Percentiles rank a stretch among this genome's conserved stretches.
These are phyloP conservation scores for Cladobotryum protrusum DNA, from an alignment of 2,329 filamentous ascomycete genomes.

Conservation along the genomic window DNA sequence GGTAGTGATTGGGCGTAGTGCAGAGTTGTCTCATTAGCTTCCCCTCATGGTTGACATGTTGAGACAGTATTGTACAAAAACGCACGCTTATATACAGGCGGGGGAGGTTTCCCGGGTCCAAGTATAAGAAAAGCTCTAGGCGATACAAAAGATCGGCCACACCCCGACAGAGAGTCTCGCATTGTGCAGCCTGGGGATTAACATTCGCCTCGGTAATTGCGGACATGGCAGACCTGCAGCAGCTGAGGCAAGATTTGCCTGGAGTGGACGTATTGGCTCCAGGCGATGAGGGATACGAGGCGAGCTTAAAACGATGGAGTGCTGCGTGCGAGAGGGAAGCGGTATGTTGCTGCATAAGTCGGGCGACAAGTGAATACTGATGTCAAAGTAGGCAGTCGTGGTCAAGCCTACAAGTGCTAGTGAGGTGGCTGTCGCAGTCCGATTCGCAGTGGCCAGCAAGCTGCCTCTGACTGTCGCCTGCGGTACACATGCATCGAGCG, in stretches of 20 bases:
- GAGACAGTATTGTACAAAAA: too few relatives aligned
- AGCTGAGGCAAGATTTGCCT: slow-evolving; percentile 12
- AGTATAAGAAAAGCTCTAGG: too few relatives aligned
- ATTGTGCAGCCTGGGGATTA: background rate
- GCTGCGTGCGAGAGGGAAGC: slow-evolving; percentile 28
- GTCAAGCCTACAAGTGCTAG: slow-evolving; percentile 31
- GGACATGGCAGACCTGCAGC: slow-evolving; percentile 16
- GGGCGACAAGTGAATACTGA: too few relatives aligned
- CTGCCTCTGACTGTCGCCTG: slow-evolving; percentile 47
- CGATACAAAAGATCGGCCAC: too few relatives aligned
- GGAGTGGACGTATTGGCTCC: slow-evolving; percentile 24
- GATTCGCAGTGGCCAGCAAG: slow-evolving; percentile 21
- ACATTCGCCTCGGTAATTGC: too few relatives aligned
- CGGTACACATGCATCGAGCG: slow-evolving; percentile 50
- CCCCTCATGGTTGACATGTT: too few relatives aligned
- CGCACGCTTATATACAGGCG: too few relatives aligned
- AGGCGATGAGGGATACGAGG: slow-evolving; percentile 24
- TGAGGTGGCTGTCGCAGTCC: slow-evolving; percentile 25
- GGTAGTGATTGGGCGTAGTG: too few relatives aligned
- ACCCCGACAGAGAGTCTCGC: background rate
- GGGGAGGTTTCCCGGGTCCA: too few relatives aligned
- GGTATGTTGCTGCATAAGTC: slow-evolving; percentile 13
- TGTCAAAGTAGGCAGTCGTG: slow-evolving; percentile 29
- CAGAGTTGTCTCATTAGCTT: too few relatives aligned
- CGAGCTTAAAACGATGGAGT: slow-evolving; percentile 30